Evolutionary conservation across 75 land plant genomes (phyloP).

Genomic region (Larix kaempferi): DNA sequence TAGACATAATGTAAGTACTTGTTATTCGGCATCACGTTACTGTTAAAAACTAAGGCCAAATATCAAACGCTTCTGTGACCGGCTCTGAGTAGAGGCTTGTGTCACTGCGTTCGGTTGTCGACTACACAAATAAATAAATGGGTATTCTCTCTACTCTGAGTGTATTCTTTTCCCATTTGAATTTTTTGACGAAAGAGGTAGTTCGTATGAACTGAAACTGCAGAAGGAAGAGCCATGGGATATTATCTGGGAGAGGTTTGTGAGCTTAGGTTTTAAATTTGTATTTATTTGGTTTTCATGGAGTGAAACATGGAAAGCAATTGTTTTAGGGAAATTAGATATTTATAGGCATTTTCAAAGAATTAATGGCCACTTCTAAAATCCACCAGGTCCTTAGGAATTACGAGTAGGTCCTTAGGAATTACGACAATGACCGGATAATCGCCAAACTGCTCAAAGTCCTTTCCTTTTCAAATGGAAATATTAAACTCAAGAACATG

Average conservation of each 20-base stretch:
- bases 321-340: background rate
- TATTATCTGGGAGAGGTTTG: background rate
- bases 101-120: no score
- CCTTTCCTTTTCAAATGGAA: background rate
- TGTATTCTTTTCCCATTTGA: no score
- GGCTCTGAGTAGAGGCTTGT: no score
- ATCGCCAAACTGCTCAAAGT: background rate
- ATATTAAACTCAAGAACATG: conserved; percentile 9
- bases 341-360: background rate
- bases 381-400: conserved; percentile 1
- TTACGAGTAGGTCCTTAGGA: conserved; percentile 16
- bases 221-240: background rate
- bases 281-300: background rate
- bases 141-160: no score
- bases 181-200: no score
- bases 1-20: no score
- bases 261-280: background rate
- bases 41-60: no score
- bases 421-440: background rate
- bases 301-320: background rate
- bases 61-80: no score
- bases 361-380: background rate
- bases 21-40: no score
- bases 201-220: no score
- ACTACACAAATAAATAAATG: no score